Percentiles rank a stretch among this genome's conserved stretches.
Conservation (phyloP, 495 filamentous ascomycete species). For the Penicillium crystallinum region DNA sequence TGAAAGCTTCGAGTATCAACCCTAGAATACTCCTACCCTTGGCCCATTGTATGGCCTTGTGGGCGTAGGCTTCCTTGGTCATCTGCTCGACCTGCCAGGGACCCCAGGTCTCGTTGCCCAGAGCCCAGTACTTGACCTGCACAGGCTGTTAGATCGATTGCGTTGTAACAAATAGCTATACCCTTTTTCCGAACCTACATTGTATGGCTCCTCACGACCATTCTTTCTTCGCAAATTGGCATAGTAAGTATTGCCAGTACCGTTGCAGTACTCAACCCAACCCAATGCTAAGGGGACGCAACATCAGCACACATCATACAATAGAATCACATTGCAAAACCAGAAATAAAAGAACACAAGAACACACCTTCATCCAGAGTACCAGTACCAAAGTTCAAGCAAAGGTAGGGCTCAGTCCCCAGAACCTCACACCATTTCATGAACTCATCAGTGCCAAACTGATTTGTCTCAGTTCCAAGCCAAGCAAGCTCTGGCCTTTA, state of each 20-base stretch:
- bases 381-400: constrained; percentile 68
- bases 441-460: constrained; percentile 81
- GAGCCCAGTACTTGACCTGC: constrained; percentile 59
- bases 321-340: too few relatives aligned
- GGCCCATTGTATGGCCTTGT: constrained; percentile 73
- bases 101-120: constrained; percentile 72
- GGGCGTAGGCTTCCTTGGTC: constrained; percentile 69
- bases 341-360: background rate
- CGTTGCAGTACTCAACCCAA: constrained; percentile 82
- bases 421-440: constrained; percentile 69
- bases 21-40: constrained; percentile 39
- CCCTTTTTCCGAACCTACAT: constrained; percentile 35
- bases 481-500: constrained; percentile 66
- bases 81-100: constrained; percentile 77
- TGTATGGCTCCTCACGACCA: constrained; percentile 67
- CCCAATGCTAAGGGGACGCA: constrained; percentile 45
- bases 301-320: background rate
- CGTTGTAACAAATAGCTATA: background rate
- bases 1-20: background rate
- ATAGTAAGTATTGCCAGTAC: constrained; percentile 65
- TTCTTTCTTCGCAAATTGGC: constrained; percentile 70
- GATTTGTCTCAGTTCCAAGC: constrained; percentile 67
- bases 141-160: constrained; percentile 3
- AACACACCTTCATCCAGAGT: constrained; percentile 63
- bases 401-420: constrained; percentile 67